phyloP scores from a whole-genome alignment of 148 eudicot genomes.

The Diospyros kaki region DNA sequence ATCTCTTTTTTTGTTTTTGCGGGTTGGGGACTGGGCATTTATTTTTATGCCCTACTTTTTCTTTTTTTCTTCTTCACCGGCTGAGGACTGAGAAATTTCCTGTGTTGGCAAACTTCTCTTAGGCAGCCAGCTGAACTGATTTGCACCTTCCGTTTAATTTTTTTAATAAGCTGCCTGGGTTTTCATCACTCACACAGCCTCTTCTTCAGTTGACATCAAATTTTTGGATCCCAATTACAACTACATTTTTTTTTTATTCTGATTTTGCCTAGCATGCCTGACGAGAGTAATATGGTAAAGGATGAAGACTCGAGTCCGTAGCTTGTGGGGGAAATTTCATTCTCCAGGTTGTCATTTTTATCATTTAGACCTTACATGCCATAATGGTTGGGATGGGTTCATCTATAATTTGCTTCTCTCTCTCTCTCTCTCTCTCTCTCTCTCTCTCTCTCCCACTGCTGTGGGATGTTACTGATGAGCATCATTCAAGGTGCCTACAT shows the following conservation, averaged over 20 bases:
- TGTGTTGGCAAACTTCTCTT: not conserved
- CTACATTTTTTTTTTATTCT: too few species aligned
- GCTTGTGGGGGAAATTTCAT: constrained; percentile 3
- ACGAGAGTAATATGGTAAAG: not conserved
- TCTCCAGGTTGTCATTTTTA: not conserved
- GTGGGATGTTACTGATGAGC: not conserved
- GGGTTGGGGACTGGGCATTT: too few species aligned
- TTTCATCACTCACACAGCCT: not conserved
- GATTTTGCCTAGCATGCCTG: too few species aligned
- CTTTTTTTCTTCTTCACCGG: too few species aligned
- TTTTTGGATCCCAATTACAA: not conserved
- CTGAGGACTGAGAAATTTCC: too few species aligned
- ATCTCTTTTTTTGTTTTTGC: too few species aligned
- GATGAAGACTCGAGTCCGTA: not conserved
- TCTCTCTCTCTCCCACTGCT: not conserved
- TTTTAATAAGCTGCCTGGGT: not conserved
- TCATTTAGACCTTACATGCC: not conserved
- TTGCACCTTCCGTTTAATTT: not conserved
- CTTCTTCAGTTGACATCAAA: not conserved
- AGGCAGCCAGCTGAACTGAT: not conserved
- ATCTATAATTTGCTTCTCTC: not conserved
- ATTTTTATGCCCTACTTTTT: too few species aligned
- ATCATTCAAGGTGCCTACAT: too few species aligned
- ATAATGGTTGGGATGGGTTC: not conserved
- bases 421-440: not conserved